Evolutionary conservation across 2,329 filamentous ascomycete species (phyloP).

Genomic region (Ceratocystis destructans): DNA sequence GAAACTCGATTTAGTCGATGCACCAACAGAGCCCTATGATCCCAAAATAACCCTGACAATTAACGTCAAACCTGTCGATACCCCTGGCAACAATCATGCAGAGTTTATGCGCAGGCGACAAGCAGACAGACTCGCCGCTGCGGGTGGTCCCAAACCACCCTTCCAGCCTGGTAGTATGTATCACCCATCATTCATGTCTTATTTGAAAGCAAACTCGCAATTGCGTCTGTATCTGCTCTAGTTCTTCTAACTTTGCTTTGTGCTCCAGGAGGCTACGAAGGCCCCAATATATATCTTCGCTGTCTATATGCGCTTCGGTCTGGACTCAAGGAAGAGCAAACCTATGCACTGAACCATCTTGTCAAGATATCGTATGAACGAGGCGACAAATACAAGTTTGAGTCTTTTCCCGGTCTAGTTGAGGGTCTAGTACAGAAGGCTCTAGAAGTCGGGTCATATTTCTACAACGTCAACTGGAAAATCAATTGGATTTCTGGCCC

Average conservation of each 20-base stretch:
- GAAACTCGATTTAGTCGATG: slow-evolving; percentile 16
- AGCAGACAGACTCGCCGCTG: slow-evolving; percentile 27
- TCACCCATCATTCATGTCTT: too few relatives aligned
- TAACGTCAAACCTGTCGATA: slow-evolving; percentile 56
- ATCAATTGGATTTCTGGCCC: slow-evolving; percentile 49
- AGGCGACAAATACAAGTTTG: slow-evolving; percentile 91
- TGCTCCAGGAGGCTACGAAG: slow-evolving; percentile 45
- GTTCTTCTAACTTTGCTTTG: not conserved
- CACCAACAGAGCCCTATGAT: slow-evolving; percentile 39
- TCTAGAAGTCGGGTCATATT: slow-evolving; percentile 61
- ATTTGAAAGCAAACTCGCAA: too few relatives aligned
- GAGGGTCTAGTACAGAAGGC: slow-evolving; percentile 80
- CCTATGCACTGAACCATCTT: slow-evolving; percentile 84
- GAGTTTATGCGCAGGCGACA: slow-evolving; percentile 43
- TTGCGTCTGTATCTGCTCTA: not conserved
- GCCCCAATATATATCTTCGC: slow-evolving; percentile 81
- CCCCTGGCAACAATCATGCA: slow-evolving; percentile 58
- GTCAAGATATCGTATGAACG: slow-evolving; percentile 92
- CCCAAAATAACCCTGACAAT: slow-evolving; percentile 29
- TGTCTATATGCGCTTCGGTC: slow-evolving; percentile 75
- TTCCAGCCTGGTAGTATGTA: slow-evolving; percentile 50
- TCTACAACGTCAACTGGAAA: slow-evolving; percentile 71
- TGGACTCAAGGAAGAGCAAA: slow-evolving; percentile 63
- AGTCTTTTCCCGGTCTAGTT: slow-evolving; percentile 75
- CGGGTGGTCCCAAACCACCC: slow-evolving; percentile 33